A percentile compares a stretch with the other conserved stretches of the same genome.
Conservation (phyloP, 805 yeast species). For the Tetrapisispora iriomotensis region DNA sequence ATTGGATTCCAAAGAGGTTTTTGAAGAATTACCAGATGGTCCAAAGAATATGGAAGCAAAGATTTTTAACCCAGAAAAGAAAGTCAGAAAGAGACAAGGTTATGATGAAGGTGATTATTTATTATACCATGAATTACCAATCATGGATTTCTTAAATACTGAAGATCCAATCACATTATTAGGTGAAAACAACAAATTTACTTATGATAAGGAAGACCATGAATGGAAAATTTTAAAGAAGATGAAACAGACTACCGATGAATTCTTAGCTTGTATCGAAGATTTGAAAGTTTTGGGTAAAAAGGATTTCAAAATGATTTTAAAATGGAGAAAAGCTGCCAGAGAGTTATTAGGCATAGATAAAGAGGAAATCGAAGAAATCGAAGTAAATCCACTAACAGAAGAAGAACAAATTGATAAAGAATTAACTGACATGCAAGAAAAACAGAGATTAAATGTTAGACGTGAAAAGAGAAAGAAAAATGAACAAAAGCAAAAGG, state of each 20-base stretch:
- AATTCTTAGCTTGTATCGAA: constrained; percentile 71
- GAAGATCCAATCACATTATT: constrained; percentile 78
- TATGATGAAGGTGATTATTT: constrained; percentile 87
- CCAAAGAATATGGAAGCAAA: constrained; percentile 80
- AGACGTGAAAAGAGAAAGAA: constrained; percentile 76
- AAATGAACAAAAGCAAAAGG: constrained; percentile 80
- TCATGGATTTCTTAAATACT: constrained; percentile 70
- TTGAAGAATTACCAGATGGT: constrained; percentile 77
- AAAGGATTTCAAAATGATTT: constrained; percentile 77
- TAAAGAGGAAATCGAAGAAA: constrained; percentile 36
- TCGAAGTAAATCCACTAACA: constrained; percentile 60
- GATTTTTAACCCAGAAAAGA: constrained; percentile 88
- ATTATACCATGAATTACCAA: constrained; percentile 57
- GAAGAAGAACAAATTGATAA: constrained; percentile 87
- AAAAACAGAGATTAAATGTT: constrained; percentile 53
- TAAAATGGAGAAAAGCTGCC: constrained; percentile 84
- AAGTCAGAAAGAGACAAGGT: constrained; percentile 87
- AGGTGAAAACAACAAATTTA: constrained; percentile 62
- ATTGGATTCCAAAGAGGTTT: constrained; percentile 85
- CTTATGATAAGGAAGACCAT: constrained; percentile 46
- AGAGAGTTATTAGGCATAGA: constrained; percentile 66
- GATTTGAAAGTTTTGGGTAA: constrained; percentile 92
- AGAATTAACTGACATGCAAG: constrained; percentile 67
- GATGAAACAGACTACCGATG: constrained; percentile 68
- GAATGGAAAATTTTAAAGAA: constrained; percentile 66